Base-by-base conservation (phyloP, 345 rosid species). In the Euphorbia peplus region DNA sequence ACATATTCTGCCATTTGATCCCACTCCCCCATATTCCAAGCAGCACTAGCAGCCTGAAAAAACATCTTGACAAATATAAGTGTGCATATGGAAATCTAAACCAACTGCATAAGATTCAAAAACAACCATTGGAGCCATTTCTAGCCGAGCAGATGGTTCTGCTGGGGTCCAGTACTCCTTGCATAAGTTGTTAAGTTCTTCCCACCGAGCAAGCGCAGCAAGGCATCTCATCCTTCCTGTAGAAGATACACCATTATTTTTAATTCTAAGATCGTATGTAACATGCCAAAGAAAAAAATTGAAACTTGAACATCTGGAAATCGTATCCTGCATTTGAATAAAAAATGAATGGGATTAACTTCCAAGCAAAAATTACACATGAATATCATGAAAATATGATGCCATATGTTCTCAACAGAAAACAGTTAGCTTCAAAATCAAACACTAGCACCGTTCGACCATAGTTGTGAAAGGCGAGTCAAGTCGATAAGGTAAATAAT, bases 11-110 rank as follows among this genome's bases (percentile, higher is more conserved):
- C 93, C 99, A 95, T 95, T 79, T 91, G 98, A 77, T 95, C 98
- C 99, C 99, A 95, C 73, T 95, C 98, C 56, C 98, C 98, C 99
- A 95, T 95, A 73, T 90, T 95, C 99, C 98, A 95, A 68, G 99
- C 99, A 84, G 99, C 99, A 46, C 14, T 50, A 75, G 98, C 98
- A 73, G 99, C 99, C 99, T 93, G 75, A 46, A 56, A 44, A 19
- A 76, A 64, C 29, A 66, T 69, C 21, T 55, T 69, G 35, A 46
- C 48, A 25, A 63, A 56, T 16, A 57, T 74, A 75, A 75, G 75
- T 55, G 74, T 62, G 48, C 46, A 54, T 37, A 68, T 39, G 63
- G 41, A 66, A 50, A 67, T 6, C 66, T 19, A 64, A 69, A 39
- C 39, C 5, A 53, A 76, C 48, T 41, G 62, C 53, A 70, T 14